Evolutionary conservation across 495 filamentous ascomycete genomes (phyloP).

Genomic region (Aspergillus saccharolyticus): DNA sequence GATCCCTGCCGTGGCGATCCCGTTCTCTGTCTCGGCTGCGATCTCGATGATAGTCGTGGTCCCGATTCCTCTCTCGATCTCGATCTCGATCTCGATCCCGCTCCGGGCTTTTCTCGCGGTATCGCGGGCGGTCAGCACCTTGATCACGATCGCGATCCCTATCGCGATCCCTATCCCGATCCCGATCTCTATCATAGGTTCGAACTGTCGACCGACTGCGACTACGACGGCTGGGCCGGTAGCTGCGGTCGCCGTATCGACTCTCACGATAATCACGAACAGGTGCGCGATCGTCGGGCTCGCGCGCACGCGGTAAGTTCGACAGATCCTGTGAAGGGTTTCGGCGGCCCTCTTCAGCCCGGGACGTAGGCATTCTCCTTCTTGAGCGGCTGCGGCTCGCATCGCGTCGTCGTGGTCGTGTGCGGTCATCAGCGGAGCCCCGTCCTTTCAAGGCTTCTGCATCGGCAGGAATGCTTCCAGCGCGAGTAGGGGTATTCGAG

Average conservation of each 20-base stretch:
- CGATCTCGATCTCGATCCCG: constrained; percentile 37
- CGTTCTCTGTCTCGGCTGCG: constrained; percentile 24
- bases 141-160: constrained; percentile 26
- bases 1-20: constrained; percentile 22
- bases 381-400: constrained; percentile 33
- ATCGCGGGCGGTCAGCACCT: constrained; percentile 26
- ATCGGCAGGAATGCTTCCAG: constrained; percentile 27
- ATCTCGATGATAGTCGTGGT: constrained; percentile 23
- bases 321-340: constrained; percentile 34
- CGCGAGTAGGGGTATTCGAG: constrained; percentile 26
- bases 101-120: constrained; percentile 31
- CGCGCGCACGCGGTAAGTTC: constrained; percentile 33
- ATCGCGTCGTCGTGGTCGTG: constrained; percentile 28
- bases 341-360: constrained; percentile 30
- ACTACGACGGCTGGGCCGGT: constrained; percentile 35
- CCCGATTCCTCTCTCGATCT: constrained; percentile 31
- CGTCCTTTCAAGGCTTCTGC: constrained; percentile 18
- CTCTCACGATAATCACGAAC: constrained; percentile 34
- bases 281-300: constrained; percentile 29
- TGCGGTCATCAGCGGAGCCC: constrained; percentile 30
- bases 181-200: constrained; percentile 25
- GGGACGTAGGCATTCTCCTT: constrained; percentile 25
- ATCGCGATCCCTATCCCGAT: constrained; percentile 26
- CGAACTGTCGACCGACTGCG: constrained; percentile 32
- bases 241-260: constrained; percentile 32